These are phyloP conservation scores for Astragalus glycyphyllos DNA, from an alignment of 306 rosid species.

Conservation along the genomic window DNA sequence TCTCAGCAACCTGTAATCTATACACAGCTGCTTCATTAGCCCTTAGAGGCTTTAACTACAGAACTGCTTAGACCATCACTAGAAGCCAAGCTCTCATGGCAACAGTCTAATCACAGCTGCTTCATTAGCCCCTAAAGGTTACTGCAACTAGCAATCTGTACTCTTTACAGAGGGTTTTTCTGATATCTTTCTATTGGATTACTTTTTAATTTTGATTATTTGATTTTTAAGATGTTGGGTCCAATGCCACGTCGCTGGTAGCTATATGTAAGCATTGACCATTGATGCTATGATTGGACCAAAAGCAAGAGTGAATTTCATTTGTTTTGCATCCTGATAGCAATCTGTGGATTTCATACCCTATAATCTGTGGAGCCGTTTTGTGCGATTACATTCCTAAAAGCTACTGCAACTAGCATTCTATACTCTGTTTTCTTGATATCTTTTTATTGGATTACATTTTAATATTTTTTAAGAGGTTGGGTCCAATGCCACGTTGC, in stretches of 20 bases:
- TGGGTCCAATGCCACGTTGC: slow-evolving; percentile 79
- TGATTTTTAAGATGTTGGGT: slow-evolving; percentile 30
- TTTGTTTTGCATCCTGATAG: slow-evolving; percentile 71
- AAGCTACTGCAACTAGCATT: too few species aligned
- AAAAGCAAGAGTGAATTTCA: slow-evolving; percentile 44
- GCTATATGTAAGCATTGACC: slow-evolving; percentile 59
- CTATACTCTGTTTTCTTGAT: too few species aligned
- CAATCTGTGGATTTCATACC: slow-evolving; percentile 62
- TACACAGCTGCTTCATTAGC: too few species aligned
- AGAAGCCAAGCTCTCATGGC: neutral
- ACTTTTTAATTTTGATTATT: neutral
- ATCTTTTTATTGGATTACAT: neutral
- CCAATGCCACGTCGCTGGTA: slow-evolving; percentile 78
- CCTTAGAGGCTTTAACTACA: neutral
- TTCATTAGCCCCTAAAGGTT: neutral
- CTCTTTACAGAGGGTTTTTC: neutral
- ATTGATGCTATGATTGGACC: slow-evolving; percentile 85
- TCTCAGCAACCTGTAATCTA: neutral
- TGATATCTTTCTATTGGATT: neutral
- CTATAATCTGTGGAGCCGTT: slow-evolving; percentile 71
- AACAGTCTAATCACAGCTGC: neutral
- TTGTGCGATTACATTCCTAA: slow-evolving; percentile 67
- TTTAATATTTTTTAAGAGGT: neutral
- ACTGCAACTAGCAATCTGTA: neutral
- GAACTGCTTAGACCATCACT: neutral